phyloP scores from a whole-genome alignment of 805 yeast genomes.

The Danielia oregonensis region DNA sequence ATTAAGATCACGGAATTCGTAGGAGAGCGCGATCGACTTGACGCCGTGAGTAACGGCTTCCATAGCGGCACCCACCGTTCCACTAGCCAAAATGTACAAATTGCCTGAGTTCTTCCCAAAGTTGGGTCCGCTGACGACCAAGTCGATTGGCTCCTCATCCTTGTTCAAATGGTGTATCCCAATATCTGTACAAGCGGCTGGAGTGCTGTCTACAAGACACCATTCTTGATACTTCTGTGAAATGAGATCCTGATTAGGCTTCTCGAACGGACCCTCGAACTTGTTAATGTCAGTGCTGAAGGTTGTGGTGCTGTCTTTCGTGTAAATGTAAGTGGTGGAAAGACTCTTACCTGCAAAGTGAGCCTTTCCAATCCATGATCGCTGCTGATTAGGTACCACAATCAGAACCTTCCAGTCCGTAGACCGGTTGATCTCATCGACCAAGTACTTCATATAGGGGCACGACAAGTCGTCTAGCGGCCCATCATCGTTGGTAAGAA shows the following conservation, averaged over 20 bases:
- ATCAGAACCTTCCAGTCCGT: slow-evolving; percentile 86
- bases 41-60: slow-evolving; percentile 78
- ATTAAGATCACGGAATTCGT: slow-evolving; percentile 62
- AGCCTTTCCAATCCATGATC: slow-evolving; percentile 98
- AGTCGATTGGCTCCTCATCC: slow-evolving; percentile 61
- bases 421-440: slow-evolving; percentile 55
- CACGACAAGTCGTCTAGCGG: slow-evolving; percentile 78
- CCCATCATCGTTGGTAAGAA: slow-evolving; percentile 92
- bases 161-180: slow-evolving; percentile 69
- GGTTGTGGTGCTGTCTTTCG: slow-evolving; percentile 37
- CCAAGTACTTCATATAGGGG: slow-evolving; percentile 81
- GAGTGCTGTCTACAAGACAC: slow-evolving; percentile 87
- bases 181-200: slow-evolving; percentile 92
- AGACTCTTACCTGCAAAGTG: slow-evolving; percentile 79
- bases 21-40: slow-evolving; percentile 76
- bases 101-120: slow-evolving; percentile 92
- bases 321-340: slow-evolving; percentile 61
- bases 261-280: slow-evolving; percentile 65
- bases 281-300: slow-evolving; percentile 41
- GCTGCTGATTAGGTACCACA: slow-evolving; percentile 78
- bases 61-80: slow-evolving; percentile 96
- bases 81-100: slow-evolving; percentile 83
- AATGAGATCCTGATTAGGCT: slow-evolving; percentile 41
- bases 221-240: slow-evolving; percentile 61
- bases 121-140: slow-evolving; percentile 93